phyloP scores from a whole-genome alignment of 2,329 filamentous ascomycete species.

The Akanthomyces dipterigenus region DNA sequence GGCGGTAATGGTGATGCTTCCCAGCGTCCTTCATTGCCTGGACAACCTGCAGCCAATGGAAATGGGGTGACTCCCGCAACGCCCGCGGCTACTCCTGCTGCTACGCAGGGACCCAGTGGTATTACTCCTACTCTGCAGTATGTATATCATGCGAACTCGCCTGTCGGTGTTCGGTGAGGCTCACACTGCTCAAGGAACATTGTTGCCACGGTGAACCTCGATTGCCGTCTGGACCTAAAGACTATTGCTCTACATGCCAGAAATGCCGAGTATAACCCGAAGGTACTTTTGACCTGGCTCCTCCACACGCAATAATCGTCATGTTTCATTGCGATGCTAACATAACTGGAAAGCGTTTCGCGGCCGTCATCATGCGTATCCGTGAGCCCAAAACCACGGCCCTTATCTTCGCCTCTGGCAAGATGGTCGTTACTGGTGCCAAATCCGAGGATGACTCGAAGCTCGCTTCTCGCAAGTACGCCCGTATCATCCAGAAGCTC shows the following conservation, averaged over 20 bases:
- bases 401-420: conserved; percentile 94
- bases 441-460: conserved; percentile 98
- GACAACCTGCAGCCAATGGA: conserved; percentile 55
- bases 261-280: conserved; percentile 98
- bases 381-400: conserved; percentile 98
- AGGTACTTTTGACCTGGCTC: conserved; percentile 54
- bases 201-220: conserved; percentile 96
- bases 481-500: conserved; percentile 98
- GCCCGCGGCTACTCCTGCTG: conserved; percentile 85
- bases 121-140: conserved; percentile 94
- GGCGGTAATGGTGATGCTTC: conserved; percentile 57
- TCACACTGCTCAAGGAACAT: conserved; percentile 77
- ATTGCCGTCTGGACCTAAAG: conserved; percentile 96
- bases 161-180: conserved; percentile 37
- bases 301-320: conserved; percentile 1
- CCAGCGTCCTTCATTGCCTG: conserved; percentile 33
- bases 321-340: conserved; percentile 22
- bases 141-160: conserved; percentile 51
- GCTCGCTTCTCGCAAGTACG: conserved; percentile 93
- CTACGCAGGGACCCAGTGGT: conserved; percentile 75
- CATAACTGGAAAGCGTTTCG: conserved; percentile 67
- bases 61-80: conserved; percentile 82
- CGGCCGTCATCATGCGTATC: conserved; percentile 98
- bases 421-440: conserved; percentile 98
- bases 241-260: conserved; percentile 96